A percentile compares a stretch with the other conserved stretches of the same genome.
Evolutionary conservation across 164 flowering plant species (phyloP).

Genomic region (Vitis labrusca): DNA sequence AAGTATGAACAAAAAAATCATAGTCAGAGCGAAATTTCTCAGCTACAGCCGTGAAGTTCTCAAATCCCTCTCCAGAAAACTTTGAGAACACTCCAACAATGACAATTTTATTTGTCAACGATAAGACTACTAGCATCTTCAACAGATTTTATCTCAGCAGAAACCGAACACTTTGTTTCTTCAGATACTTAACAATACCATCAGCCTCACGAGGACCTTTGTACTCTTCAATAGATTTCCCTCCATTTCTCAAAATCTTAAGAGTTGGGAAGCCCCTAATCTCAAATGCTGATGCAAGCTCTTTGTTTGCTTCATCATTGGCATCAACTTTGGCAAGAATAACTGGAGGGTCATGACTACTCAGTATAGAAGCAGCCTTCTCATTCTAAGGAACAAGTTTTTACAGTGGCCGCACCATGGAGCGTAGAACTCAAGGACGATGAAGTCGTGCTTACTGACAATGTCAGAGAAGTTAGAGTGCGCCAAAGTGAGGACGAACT

Average conservation of each 20-base stretch:
- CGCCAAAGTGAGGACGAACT: constrained; percentile 75
- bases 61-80: constrained; percentile 82
- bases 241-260: constrained; percentile 81
- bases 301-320: constrained; percentile 70
- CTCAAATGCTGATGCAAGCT: constrained; percentile 53
- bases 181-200: constrained; percentile 75
- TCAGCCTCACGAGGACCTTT: constrained; percentile 94
- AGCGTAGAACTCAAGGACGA: constrained; percentile 96
- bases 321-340: constrained; percentile 89
- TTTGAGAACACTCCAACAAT: constrained; percentile 82
- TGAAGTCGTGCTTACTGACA: constrained; percentile 56
- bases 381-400: constrained; percentile 97
- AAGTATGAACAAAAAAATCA: constrained; percentile 84
- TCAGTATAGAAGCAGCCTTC: constrained; percentile 80
- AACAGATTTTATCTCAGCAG: constrained; percentile 65
- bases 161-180: constrained; percentile 85
- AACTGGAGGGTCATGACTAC: constrained; percentile 62
- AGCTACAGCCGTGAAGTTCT: constrained; percentile 57
- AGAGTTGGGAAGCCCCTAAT: constrained; percentile 74
- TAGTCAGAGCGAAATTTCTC: constrained; percentile 82
- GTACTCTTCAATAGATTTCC: constrained; percentile 69
- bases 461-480: constrained; percentile 70
- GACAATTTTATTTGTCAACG: constrained; percentile 47
- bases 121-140: constrained; percentile 59
- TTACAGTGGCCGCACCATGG: constrained; percentile 99